Base-by-base conservation (phyloP, 495 filamentous ascomycete species). In the Articulospora tetracladia region DNA sequence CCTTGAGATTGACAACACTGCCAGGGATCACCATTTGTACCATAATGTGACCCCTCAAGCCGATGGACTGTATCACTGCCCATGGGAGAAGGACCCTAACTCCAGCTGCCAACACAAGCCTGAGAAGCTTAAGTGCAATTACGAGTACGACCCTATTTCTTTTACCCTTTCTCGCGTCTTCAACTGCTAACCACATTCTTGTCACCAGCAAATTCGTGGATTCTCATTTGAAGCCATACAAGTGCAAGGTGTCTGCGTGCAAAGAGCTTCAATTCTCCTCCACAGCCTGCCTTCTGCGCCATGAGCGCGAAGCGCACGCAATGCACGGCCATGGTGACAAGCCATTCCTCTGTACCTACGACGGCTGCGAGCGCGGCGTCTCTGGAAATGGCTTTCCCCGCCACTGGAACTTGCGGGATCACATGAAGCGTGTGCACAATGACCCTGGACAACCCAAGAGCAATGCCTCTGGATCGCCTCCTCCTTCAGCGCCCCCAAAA, bases 51-150 rank as follows among this genome's bases (percentile, higher is more conserved):
- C 82, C 47, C 79, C 79, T 28, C 67, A 84, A 44, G 75, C 75
- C 62, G 90, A 95, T 75, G 89, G 88, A 69, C 81, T 93, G 51
- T 97, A 92, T 74, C 89, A 95, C 76, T 97, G 92, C 83, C 92
- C 92, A 23, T 92, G 84, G 76, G 86, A 61, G 44, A 53, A 57
- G 22, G 59, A 61, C n/a, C 58, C 58, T 20, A 89, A 73, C 83
- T 83, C 71, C 79, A 89, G 61, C 60, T 95, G 92, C 82, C 86
- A 81, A 70, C 91, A 95, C 80, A 86, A 87, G 67, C 85, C 91
- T 22, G 92, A 90, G 64, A 92, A 91, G 73, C 87, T 96, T 62
- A 97, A 96, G 81, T 97, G 92, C 85, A 93, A 94, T 74, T 97
- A 96, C 73, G 91, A 96, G 92, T 93, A 87, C 83, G 88, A 48